Percentiles rank a stretch among this genome's conserved stretches.
phyloP scores from a whole-genome alignment of 2,329 filamentous ascomycete genomes.

The Ceratocystis variospora region DNA sequence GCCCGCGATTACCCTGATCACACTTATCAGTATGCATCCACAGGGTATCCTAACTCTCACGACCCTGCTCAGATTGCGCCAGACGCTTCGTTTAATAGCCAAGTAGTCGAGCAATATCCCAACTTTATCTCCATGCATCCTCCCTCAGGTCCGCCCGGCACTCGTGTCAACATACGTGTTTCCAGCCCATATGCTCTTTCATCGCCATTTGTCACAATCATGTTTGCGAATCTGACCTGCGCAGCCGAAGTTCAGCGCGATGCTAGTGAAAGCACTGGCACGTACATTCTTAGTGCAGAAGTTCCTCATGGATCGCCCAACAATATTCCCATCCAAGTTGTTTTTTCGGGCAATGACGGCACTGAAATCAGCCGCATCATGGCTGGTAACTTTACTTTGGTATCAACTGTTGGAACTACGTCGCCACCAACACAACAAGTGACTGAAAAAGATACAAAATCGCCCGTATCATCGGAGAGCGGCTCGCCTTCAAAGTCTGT shows the following conservation, averaged over 20 bases:
- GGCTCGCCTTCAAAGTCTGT: conserved; percentile 32
- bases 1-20: conserved; percentile 46
- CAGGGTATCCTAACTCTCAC: conserved; percentile 27
- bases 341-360: conserved; percentile 39
- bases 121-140: conserved; percentile 41
- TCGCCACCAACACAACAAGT: background rate
- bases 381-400: conserved; percentile 27
- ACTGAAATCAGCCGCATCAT: conserved; percentile 39
- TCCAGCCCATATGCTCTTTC: conserved; percentile 45
- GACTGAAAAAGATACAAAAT: conserved; percentile 26
- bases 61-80: conserved; percentile 31
- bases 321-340: conserved; percentile 35
- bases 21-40: conserved; percentile 36
- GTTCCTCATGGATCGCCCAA: conserved; percentile 43
- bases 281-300: conserved; percentile 59
- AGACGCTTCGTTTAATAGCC: conserved; percentile 43
- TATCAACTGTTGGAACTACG: background rate
- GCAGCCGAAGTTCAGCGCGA: conserved; percentile 50
- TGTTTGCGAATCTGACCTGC: conserved; percentile 24
- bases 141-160: conserved; percentile 51
- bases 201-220: conserved; percentile 1
- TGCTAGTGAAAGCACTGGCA: conserved; percentile 21
- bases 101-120: conserved; percentile 53
- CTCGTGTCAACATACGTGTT: conserved; percentile 59
- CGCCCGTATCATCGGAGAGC: conserved; percentile 29